Conservation (phyloP, 2,329 filamentous ascomycete species). For the Plenodomus biglobosus region DNA sequence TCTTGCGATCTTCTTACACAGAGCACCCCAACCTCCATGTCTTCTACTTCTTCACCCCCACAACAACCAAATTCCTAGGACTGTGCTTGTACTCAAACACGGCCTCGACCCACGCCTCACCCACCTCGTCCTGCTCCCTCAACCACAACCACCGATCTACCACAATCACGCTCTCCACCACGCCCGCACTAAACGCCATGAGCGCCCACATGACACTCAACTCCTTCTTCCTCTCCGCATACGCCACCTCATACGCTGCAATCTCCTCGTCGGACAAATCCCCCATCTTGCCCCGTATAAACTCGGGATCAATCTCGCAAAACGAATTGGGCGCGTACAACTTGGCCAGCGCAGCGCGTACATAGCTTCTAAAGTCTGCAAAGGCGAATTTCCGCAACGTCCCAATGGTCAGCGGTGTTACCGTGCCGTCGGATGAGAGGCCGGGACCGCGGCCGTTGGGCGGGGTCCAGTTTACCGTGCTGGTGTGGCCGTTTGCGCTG, state of each 20-base stretch:
- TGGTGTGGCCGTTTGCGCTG: constrained; percentile 37
- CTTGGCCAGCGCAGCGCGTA: constrained; percentile 78
- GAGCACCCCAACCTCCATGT: neutral
- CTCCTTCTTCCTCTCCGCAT: constrained; percentile 71
- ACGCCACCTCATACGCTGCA: constrained; percentile 66
- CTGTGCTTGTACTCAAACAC: constrained; percentile 88
- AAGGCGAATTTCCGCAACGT: constrained; percentile 81
- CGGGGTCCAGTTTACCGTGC: constrained; percentile 39
- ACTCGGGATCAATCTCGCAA: constrained; percentile 41
- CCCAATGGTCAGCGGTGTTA: constrained; percentile 82
- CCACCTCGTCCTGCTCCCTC: constrained; percentile 70
- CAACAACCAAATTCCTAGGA: constrained; percentile 88
- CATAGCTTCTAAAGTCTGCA: constrained; percentile 71
- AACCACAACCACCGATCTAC: constrained; percentile 88
- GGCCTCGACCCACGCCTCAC: constrained; percentile 84
- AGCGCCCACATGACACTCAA: constrained; percentile 86
- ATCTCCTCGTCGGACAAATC: constrained; percentile 75
- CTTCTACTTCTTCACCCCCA: constrained; percentile 72
- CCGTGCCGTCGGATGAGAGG: constrained; percentile 54
- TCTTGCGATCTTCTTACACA: too few species aligned
- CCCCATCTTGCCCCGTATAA: constrained; percentile 67
- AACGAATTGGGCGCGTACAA: constrained; percentile 49
- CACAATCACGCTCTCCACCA: constrained; percentile 88
- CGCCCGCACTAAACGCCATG: constrained; percentile 92
- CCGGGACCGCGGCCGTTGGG: constrained; percentile 53